A percentile compares a stretch with the other conserved stretches of the same genome.
Conservation (phyloP, 371 early-diverging fungal species). For the Chytridium lagenaria region DNA sequence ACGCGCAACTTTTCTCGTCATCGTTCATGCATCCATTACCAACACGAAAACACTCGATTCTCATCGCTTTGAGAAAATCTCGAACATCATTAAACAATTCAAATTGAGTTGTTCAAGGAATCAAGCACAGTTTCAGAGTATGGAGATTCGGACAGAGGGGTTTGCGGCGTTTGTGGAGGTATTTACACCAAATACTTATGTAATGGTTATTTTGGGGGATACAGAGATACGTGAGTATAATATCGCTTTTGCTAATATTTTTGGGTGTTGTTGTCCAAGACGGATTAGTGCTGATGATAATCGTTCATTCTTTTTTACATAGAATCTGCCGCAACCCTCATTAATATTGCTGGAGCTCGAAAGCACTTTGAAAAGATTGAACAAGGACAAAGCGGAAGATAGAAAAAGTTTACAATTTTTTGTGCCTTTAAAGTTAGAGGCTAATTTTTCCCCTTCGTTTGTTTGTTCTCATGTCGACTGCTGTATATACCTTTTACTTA, state of each 20-base stretch:
- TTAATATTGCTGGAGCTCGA: constrained; percentile 79
- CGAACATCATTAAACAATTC: constrained; percentile 93
- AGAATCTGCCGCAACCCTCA: constrained; percentile 31
- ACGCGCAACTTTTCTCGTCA: constrained; percentile 91
- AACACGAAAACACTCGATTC: constrained; percentile 48
- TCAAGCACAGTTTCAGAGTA: constrained; percentile 85
- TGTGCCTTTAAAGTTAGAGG: no score
- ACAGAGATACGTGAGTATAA: constrained; percentile 85
- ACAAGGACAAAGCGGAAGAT: constrained; percentile 27
- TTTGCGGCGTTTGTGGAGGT: constrained; percentile 91
- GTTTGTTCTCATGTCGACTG: no score
- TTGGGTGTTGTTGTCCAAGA: no score
- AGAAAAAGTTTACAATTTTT: no score
- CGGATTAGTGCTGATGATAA: no score
- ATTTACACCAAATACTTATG: constrained; percentile 92
- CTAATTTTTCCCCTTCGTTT: no score
- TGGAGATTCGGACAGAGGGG: constrained; percentile 83
- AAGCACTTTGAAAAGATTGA: constrained; percentile 89
- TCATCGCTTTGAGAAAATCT: constrained; percentile 90
- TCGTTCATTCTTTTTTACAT: not conserved
- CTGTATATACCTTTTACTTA: no score
- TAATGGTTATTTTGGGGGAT: constrained; percentile 91
- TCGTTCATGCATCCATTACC: constrained; percentile 73
- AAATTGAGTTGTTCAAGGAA: constrained; percentile 84
- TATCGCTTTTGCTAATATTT: no score